Conservation (phyloP, 129 eudicot species). For the carrot (Daucus carota) region DH1_v3.0 NC_030384.2:41400001-41400500, state of each 20-base stretch:
- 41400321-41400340: background rate
- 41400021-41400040: background rate
- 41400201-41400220: too few relatives aligned
- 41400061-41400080: background rate
- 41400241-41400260: background rate
- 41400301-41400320: background rate
- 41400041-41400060: too few relatives aligned
- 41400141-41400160: background rate
- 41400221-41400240: background rate
- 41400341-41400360: background rate
- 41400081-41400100: background rate
- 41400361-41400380: background rate
- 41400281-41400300: background rate
- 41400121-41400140: background rate
- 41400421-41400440: background rate
- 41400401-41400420: slow-evolving; percentile 5
- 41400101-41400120: background rate
- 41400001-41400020: background rate
- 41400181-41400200: too few relatives aligned
- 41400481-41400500: slow-evolving; percentile 79
- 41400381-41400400: background rate
- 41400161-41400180: background rate
- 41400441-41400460: slow-evolving; percentile 81
- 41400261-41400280: background rate
- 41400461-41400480: slow-evolving; percentile 97